Evolutionary conservation across 1,284 basidiomycete genomes (phyloP).

Genomic region (Rhizoctonia solani): DNA sequence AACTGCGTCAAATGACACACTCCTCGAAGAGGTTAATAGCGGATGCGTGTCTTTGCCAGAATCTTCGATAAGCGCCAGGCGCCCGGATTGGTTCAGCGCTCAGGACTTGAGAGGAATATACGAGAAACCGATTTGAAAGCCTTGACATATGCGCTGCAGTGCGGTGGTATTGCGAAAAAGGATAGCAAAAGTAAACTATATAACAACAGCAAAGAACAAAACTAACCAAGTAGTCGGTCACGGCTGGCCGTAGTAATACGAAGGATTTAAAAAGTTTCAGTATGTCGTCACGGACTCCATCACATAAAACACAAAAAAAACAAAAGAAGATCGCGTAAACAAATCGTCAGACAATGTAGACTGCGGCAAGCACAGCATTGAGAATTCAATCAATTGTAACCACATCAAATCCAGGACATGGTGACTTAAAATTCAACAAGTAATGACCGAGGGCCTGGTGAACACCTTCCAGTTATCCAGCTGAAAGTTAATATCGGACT

Average conservation of each 20-base stretch:
- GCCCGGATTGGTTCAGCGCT: no score
- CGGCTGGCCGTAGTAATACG: no score
- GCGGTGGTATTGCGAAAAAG: not conserved
- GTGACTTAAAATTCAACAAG: slow-evolving; percentile 7
- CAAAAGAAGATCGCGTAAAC: not conserved
- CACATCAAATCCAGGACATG: slow-evolving; percentile 8
- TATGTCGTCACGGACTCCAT: slow-evolving; percentile 34
- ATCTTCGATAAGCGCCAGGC: slow-evolving; percentile 32
- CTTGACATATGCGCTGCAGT: not conserved
- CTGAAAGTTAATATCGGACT: not conserved
- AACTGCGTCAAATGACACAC: not conserved
- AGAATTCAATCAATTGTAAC: slow-evolving; percentile 10
- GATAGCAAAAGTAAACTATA: not conserved
- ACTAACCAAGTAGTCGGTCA: not conserved
- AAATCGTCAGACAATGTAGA: not conserved
- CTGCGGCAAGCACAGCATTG: not conserved
- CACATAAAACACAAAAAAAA: slow-evolving; percentile 9
- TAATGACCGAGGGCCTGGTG: slow-evolving; percentile 24
- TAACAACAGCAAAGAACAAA: slow-evolving; percentile 6
- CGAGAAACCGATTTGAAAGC: slow-evolving; percentile 28
- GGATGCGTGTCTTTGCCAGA: slow-evolving; percentile 28
- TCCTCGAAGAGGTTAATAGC: slow-evolving; percentile 15
- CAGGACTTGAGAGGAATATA: not conserved
- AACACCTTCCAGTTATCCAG: slow-evolving; percentile 11
- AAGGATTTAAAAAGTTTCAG: slow-evolving; percentile 27